phyloP scores from a whole-genome alignment of 1,139 yeast genomes.

The Blastobotrys illinoisensis region DNA sequence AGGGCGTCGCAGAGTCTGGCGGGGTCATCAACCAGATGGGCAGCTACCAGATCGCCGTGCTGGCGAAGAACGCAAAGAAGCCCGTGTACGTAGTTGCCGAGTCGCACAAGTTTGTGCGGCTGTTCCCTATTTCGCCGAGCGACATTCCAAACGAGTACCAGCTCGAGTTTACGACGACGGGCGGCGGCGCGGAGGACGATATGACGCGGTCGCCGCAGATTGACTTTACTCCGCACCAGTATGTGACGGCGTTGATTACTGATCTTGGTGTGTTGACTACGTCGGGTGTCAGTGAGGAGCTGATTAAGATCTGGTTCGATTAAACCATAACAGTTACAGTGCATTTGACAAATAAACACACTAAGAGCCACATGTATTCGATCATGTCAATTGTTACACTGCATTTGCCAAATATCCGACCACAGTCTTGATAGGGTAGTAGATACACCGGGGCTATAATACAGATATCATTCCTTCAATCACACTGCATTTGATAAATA shows the following conservation, averaged over 20 bases:
- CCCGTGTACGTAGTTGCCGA: conserved; percentile 95
- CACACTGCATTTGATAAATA: no score
- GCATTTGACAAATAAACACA: background rate
- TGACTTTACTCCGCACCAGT: conserved; percentile 95
- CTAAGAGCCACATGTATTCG: no score
- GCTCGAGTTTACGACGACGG: conserved; percentile 31
- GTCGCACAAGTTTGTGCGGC: conserved; percentile 88
- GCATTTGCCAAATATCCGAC: no score
- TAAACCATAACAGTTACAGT: conserved; percentile 26
- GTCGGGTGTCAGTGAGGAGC: conserved; percentile 94
- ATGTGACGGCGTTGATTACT: conserved; percentile 90
- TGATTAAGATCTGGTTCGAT: conserved; percentile 97
- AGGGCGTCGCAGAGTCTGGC: conserved; percentile 98
- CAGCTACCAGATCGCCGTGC: conserved; percentile 87
- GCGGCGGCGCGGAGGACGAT: conserved; percentile 26
- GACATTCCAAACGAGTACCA: conserved; percentile 67
- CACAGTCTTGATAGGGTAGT: no score
- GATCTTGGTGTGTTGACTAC: conserved; percentile 97
- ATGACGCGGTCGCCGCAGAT: conserved; percentile 44
- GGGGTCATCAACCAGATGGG: conserved; percentile 97
- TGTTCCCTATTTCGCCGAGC: conserved; percentile 90
- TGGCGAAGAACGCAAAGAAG: conserved; percentile 84
- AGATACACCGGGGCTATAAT: no score
- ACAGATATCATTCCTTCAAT: no score
- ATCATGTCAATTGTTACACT: no score